Evolutionary conservation across 139 green algal species (phyloP).

Genomic region (Yamagishiella unicocca): DNA sequence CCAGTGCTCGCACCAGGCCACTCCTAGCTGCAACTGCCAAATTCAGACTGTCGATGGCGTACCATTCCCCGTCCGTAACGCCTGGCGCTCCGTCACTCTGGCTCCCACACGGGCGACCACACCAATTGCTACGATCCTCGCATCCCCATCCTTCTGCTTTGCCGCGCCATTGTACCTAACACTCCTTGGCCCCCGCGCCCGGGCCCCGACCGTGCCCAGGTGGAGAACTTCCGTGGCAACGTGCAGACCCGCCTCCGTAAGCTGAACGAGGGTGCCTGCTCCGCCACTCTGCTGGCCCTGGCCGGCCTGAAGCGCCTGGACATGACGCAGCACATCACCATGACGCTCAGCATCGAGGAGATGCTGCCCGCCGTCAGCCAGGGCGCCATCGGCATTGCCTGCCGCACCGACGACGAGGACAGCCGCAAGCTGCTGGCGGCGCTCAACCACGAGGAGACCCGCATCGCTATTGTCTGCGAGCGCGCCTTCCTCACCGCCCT

Average conservation of each 20-base stretch:
- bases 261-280: constrained; percentile 91
- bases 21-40: too few relatives aligned
- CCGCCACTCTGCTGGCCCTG: constrained; percentile 95
- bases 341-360: constrained; percentile 89
- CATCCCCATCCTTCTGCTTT: too few relatives aligned
- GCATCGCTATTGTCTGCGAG: constrained; percentile 95
- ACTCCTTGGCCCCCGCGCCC: background rate
- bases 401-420: constrained; percentile 87
- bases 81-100: too few relatives aligned
- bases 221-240: constrained; percentile 99
- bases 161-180: too few relatives aligned
- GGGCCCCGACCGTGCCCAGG: constrained; percentile 63
- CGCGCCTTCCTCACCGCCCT: constrained; percentile 95
- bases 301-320: constrained; percentile 97
- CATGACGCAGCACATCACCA: constrained; percentile 94
- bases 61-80: too few relatives aligned
- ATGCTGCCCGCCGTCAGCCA: constrained; percentile 97
- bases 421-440: constrained; percentile 78
- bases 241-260: constrained; percentile 98
- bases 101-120: too few relatives aligned
- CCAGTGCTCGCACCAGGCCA: too few relatives aligned
- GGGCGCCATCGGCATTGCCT: constrained; percentile 98
- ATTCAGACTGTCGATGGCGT: too few relatives aligned
- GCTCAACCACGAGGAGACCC: constrained; percentile 98
- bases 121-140: too few relatives aligned